Base-by-base conservation (phyloP, 108 stramenopile genomes). In the Nitzschia inconspicua region DNA sequence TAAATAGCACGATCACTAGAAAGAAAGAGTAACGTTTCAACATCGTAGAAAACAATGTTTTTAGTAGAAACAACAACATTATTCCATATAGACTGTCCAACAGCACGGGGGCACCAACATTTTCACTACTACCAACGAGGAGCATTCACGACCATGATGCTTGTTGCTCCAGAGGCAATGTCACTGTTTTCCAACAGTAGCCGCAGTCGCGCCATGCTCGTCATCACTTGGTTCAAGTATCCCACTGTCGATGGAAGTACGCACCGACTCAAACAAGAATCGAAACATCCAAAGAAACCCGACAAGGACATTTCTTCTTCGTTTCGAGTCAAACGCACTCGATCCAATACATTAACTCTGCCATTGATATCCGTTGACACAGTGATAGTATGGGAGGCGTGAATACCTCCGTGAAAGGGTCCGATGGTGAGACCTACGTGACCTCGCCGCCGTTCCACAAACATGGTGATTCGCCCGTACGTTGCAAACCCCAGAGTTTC, bases 381-480 rank as follows among this genome's bases (percentile, higher is more conserved):
- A 49, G 44, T 61, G 30, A 84, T 78, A 3, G 75, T 73, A 66
- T 88, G 86, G 62, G 58, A 68, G 14, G 73, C 78, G 27, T 57
- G 35, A 51, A 80, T 70, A 23, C 65, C 77, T 4, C 85, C 85
- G 44, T 39, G 36, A 63, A 76, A 85, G 0, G 82, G 79, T 6
- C 83, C 86, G 20, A 85, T 39, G 3, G 79, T 88, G 40, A 88
- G 42, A 8, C 76, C 74, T 34, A 88, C 72, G 22, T 70, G 78
- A 23, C 84, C 79, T 28, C 77, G 67, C 18, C 53, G 58, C 22
- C 82, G 75, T 71, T 88, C 87, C 10, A 85, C 77, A 67, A 88
- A 85, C 46, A 88, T 83, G 29, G 74, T 76, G 29, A 82, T 65
- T n/a, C 66, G 65, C 6, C 82, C 77, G 62, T 68, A 63, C 3